Conservation (phyloP, 352 stramenopile species). For the Phytopythium ostracodes region DNA sequence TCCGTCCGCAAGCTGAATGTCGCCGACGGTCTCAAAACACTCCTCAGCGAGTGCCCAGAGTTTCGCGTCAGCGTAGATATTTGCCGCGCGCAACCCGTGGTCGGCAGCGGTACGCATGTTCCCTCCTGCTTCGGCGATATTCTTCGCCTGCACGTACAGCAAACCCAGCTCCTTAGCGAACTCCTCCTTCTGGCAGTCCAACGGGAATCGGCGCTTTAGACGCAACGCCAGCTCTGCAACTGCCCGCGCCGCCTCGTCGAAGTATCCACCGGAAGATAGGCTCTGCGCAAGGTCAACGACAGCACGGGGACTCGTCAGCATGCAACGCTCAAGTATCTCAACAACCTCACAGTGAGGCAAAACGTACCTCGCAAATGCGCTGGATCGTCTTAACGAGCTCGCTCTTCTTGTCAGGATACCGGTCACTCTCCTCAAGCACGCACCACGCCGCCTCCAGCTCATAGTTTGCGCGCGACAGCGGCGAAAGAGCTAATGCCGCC, state of each 20-base stretch:
- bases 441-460: conserved; percentile 66
- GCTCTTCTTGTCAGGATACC: conserved; percentile 32
- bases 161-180: conserved; percentile 33
- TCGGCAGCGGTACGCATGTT: conserved; percentile 43
- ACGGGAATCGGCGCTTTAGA: conserved; percentile 57
- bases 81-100: conserved; percentile 41
- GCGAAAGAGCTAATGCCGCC: conserved; percentile 26
- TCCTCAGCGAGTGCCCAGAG: conserved; percentile 52
- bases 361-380: conserved; percentile 41
- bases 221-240: conserved; percentile 54
- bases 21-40: conserved; percentile 49
- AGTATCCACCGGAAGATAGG: conserved; percentile 49
- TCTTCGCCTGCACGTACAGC: conserved; percentile 54
- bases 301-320: background rate
- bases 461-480: conserved; percentile 46
- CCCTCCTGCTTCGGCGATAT: conserved; percentile 50
- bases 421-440: conserved; percentile 44
- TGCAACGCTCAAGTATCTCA: background rate
- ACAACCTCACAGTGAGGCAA: background rate
- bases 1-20: conserved; percentile 34
- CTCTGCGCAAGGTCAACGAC: conserved; percentile 18
- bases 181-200: conserved; percentile 33
- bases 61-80: conserved; percentile 44
- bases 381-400: conserved; percentile 38
- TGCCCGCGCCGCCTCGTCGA: conserved; percentile 59